Evolutionary conservation across 169 alveolate genomes (phyloP).

Genomic region (Perkinsus chesapeaki): DNA sequence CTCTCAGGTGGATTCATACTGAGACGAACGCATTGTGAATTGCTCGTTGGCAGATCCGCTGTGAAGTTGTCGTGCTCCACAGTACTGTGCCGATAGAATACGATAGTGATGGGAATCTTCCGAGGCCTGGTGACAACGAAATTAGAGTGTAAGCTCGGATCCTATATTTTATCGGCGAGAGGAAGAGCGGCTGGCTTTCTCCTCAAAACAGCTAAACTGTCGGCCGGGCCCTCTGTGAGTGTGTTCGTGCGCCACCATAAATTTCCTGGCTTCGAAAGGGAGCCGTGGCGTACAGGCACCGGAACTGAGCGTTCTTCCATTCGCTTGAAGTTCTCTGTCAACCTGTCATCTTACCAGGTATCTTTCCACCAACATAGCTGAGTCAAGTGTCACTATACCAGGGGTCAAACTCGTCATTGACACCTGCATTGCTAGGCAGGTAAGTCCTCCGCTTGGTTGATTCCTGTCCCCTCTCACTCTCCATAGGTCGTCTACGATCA

Average conservation of each 20-base stretch:
- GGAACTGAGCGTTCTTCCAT: no score
- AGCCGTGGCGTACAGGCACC: no score
- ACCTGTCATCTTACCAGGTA: no score
- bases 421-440: slow-evolving; percentile 29
- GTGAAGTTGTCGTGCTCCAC: neutral
- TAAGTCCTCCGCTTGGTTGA: neutral
- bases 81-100: neutral
- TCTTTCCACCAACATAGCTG: slow-evolving; percentile 83
- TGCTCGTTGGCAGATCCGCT: neutral
- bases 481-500: slow-evolving; percentile 42
- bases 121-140: neutral
- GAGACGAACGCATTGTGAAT: neutral
- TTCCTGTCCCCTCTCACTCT: slow-evolving; percentile 37
- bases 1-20: neutral
- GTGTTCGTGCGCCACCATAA: no score
- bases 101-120: neutral
- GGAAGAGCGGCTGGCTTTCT: slow-evolving; percentile 21
- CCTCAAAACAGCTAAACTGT: no score
- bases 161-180: neutral
- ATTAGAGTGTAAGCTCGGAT: neutral
- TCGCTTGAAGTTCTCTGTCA: no score
- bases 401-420: slow-evolving; percentile 75
- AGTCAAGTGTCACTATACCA: slow-evolving; percentile 85
- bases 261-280: no score
- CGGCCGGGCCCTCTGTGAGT: no score